phyloP scores from a whole-genome alignment of 768 basidiomycete species.

The Suillus bovinus region DNA sequence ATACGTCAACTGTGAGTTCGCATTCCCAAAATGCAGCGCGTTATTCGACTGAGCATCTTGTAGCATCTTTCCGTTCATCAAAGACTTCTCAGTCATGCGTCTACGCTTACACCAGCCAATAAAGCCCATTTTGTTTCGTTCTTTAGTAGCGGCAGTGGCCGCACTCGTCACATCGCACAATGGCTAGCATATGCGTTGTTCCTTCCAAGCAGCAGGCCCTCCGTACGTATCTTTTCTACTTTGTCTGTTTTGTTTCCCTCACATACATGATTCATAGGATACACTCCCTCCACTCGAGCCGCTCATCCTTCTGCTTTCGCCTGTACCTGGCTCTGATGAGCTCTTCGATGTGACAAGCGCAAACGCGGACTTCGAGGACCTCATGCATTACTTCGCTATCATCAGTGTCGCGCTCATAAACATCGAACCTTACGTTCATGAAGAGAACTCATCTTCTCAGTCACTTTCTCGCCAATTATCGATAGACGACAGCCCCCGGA shows the following conservation, averaged over 20 bases:
- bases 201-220: constrained; percentile 2
- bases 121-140: constrained; percentile 51
- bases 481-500: constrained; percentile 27
- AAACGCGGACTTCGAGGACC: constrained; percentile 60
- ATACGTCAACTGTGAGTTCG: constrained; percentile 27
- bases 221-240: constrained; percentile 18
- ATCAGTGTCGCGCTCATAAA: constrained; percentile 61
- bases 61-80: constrained; percentile 51
- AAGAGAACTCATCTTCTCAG: constrained; percentile 37
- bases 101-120: constrained; percentile 45
- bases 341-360: constrained; percentile 56
- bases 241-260: not conserved
- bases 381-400: constrained; percentile 55
- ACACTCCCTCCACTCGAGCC: constrained; percentile 51
- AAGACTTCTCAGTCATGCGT: constrained; percentile 44
- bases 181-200: constrained; percentile 50
- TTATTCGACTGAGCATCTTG: not conserved
- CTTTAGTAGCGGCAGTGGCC: constrained; percentile 50
- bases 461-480: constrained; percentile 13
- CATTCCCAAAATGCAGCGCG: not conserved
- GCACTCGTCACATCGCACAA: constrained; percentile 55
- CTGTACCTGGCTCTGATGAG: constrained; percentile 39
- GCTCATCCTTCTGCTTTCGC: constrained; percentile 51
- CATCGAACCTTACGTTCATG: constrained; percentile 53
- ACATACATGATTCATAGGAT: constrained; percentile 32